A percentile compares a stretch with the other conserved stretches of the same genome.
phyloP scores from a whole-genome alignment of 1,284 basidiomycete species.

The Sporisorium sorghi region DNA sequence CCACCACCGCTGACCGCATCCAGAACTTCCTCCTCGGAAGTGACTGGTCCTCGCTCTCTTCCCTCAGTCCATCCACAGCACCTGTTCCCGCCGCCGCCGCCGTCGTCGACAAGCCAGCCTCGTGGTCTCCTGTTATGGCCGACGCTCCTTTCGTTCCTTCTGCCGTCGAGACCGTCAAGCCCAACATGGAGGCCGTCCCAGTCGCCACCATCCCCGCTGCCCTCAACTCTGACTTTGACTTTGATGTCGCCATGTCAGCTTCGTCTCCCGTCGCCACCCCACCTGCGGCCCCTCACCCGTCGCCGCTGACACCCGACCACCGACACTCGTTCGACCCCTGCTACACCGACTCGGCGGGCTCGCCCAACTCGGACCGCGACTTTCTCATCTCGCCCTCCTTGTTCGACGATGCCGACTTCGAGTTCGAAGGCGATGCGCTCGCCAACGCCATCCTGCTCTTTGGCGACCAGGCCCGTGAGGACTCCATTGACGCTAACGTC shows the following conservation, averaged over 20 bases:
- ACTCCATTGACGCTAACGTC: conserved; percentile 7
- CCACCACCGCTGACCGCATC: conserved; percentile 14
- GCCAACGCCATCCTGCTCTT: conserved; percentile 42
- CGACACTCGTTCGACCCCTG: conserved; percentile 42
- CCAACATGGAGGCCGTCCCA: conserved; percentile 1
- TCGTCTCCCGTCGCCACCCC: background rate
- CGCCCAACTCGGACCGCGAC: conserved; percentile 50
- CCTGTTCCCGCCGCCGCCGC: conserved; percentile 10
- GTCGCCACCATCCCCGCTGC: conserved; percentile 1
- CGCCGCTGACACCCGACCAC: conserved; percentile 35
- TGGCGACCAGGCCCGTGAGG: conserved; percentile 32
- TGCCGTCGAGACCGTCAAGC: conserved; percentile 24
- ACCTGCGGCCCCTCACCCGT: conserved; percentile 1
- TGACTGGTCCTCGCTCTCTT: conserved; percentile 48
- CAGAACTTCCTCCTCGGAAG: conserved; percentile 43
- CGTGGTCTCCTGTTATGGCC: conserved; percentile 11
- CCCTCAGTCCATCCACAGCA: conserved; percentile 26
- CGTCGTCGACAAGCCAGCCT: conserved; percentile 2
- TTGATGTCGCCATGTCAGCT: background rate
- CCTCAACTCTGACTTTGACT: background rate
- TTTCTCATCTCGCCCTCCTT: conserved; percentile 48
- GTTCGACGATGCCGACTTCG: conserved; percentile 48
- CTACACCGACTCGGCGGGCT: conserved; percentile 44
- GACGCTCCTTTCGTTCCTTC: conserved; percentile 21
- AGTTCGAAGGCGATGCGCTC: conserved; percentile 35